Evolutionary conservation across 2,329 filamentous ascomycete genomes (phyloP).

Genomic region (Nakataea oryzae): DNA sequence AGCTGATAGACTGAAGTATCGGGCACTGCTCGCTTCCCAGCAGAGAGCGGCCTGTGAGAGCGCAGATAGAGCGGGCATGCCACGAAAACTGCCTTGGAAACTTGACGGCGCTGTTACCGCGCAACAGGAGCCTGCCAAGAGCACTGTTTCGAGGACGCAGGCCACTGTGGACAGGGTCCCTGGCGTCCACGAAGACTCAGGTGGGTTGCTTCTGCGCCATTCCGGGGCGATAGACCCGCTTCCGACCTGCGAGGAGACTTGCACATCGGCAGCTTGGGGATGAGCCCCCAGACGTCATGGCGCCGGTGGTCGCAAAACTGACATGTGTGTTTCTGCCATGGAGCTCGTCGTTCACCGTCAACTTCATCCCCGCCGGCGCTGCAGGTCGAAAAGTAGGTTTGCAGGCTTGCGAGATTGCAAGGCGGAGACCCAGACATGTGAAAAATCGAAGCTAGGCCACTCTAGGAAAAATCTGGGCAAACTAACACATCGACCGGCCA

Average conservation of each 20-base stretch:
- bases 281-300: not conserved
- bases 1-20: not conserved
- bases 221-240: not conserved
- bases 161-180: too few relatives aligned
- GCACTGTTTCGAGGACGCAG: not conserved
- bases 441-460: not conserved
- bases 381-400: slow-evolving; percentile 14
- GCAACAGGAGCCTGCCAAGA: not conserved
- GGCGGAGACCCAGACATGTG: not conserved
- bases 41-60: not conserved
- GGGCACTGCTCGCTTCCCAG: not conserved
- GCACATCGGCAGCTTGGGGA: not conserved
- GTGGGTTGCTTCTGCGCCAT: not conserved
- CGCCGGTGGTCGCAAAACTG: not conserved
- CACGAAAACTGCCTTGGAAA: slow-evolving; percentile 12
- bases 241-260: not conserved
- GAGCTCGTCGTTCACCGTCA: slow-evolving; percentile 15
- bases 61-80: slow-evolving; percentile 6
- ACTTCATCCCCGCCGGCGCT: slow-evolving; percentile 20
- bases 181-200: not conserved
- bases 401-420: not conserved
- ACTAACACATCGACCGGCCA: slow-evolving; percentile 14
- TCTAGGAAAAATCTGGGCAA: not conserved
- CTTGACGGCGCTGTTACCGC: not conserved
- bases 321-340: not conserved